phyloP scores from a whole-genome alignment of 2,329 filamentous ascomycete species.

The Taxawa tesnikishii region DNA sequence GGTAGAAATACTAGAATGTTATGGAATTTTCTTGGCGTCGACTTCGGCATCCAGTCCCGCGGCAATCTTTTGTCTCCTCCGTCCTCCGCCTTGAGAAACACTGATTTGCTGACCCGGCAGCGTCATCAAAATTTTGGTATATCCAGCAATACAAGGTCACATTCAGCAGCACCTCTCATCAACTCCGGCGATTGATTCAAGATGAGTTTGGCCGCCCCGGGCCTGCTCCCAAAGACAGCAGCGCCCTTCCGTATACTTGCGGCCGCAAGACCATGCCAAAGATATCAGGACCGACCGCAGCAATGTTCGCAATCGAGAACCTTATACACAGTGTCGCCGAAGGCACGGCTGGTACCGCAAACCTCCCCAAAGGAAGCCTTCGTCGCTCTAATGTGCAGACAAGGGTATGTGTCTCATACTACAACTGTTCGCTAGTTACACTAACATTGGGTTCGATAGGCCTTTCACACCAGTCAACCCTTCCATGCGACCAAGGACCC shows the following conservation, averaged over 20 bases:
- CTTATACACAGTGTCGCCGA: slow-evolving; percentile 6
- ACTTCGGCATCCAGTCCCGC: too few relatives aligned
- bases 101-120: too few relatives aligned
- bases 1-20: too few relatives aligned
- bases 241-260: slow-evolving; percentile 20
- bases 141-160: neutral
- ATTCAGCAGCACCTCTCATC: neutral
- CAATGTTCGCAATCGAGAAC: slow-evolving; percentile 4
- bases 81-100: too few relatives aligned
- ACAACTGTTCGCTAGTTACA: slow-evolving; percentile 14
- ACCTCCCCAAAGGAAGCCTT: too few relatives aligned
- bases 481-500: slow-evolving; percentile 65
- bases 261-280: slow-evolving; percentile 15
- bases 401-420: slow-evolving; percentile 14
- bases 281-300: slow-evolving; percentile 11
- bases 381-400: slow-evolving; percentile 7
- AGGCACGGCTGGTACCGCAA: too few relatives aligned
- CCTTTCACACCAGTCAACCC: too few relatives aligned
- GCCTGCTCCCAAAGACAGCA: slow-evolving; percentile 17
- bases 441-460: too few relatives aligned
- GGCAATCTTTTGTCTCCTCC: too few relatives aligned
- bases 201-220: slow-evolving; percentile 24
- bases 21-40: too few relatives aligned
- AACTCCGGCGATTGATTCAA: neutral
- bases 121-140: too few relatives aligned